Evolutionary conservation across 2,329 filamentous ascomycete genomes (phyloP), one percentile per base, ranked within the genome.

Genomic region (Nigrospora osmanthi): DNA sequence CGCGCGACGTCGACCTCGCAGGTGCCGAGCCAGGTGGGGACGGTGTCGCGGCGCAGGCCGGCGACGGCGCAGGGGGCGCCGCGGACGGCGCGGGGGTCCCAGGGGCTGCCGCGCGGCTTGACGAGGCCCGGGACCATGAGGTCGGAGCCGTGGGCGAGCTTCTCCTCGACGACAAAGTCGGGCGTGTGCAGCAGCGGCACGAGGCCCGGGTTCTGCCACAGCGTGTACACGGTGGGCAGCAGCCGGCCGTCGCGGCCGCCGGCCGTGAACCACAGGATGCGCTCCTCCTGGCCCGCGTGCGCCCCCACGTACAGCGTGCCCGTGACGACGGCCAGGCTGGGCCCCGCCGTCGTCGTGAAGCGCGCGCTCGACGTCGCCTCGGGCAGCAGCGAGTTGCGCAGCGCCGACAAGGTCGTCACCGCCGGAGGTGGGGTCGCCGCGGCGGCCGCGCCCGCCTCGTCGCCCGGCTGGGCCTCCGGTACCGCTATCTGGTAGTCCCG

Each of bases 51-150:
- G 48, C 81, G 72, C 40, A 78, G 60, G 47, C 76, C 76, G 4
- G 81, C 80, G 17, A 85, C 72, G 3, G 78, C 80, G n/a, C 83
- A 79, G 23, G 84, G 63, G 4, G 78, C 68, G 2, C 75, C 80
- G 54, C 78, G 77, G 42, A 70, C 76, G 2, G 81, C 81, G 39
- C 67, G 68, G 33, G 65, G 53, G 4, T 80, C 78, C 54, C 84
- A 85, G 2, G 81, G 80, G 11, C 81, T 79, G 1, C 81, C 80
- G 43, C 76, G 35, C 7, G 45, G 14, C 39, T 47, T 73, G 28
- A 80, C 74, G 13, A 86, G 63, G 10, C 82, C 82, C 2, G 82
- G 82, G 1, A 76, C 83, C 82, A 85, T 85, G 40, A 86, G 65
- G 59, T 85, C 81, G 16, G 82, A 81, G 4, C 82, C 82, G 9